Evolutionary conservation across 345 rosid genomes (phyloP), one percentile per base, ranked within the genome.

Genomic region (Limnanthes douglasii): DNA sequence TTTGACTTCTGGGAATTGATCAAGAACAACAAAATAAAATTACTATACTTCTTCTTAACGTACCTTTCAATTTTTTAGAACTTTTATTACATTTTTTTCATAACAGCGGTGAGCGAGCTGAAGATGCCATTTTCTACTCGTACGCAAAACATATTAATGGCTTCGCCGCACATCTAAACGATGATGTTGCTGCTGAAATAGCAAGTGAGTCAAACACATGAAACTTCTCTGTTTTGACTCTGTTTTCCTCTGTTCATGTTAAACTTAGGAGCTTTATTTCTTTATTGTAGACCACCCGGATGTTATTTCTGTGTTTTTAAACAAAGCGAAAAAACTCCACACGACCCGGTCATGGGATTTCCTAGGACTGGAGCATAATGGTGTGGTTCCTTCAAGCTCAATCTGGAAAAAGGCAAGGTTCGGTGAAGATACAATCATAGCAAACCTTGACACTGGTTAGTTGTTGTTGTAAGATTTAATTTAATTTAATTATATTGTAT

Each of bases 331-430:
- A 30, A 69, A 80, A 38, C 57, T 88, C 11, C 94, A 83, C 64
- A 88, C 95, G 4, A 88, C 90, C 16, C 73, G 77, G 24, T 84
- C 98, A 28, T 88, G 98, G 95, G 82, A 77, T n/a, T 88, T 83
- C 46, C 56, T 88, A 37, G 68, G 72, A 7, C 59, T 73, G 11
- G 94, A 83, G 48, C 62, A 51, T 1, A 26, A 60, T 36, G 78
- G 76, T 13, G 34, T 23, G 0, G 18, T 57, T 18, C 59, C 60
- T 4, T 48, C 72, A 2, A 37, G 57, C 13, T 72, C 92, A 9
- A 35, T 74, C 27, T 83, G 95, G 98, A 61, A 53, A 29, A 70
- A 66, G 34, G 75, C 94, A 5, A 62, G 73, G 38, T 79, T 52
- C 26, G 98, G 95, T 11, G 70, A 76, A 66, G 86, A 79, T 37